Evolutionary conservation across 192 early-diverging fungal species (phyloP).

Genomic region (Bifiguratus adelaidae): DNA sequence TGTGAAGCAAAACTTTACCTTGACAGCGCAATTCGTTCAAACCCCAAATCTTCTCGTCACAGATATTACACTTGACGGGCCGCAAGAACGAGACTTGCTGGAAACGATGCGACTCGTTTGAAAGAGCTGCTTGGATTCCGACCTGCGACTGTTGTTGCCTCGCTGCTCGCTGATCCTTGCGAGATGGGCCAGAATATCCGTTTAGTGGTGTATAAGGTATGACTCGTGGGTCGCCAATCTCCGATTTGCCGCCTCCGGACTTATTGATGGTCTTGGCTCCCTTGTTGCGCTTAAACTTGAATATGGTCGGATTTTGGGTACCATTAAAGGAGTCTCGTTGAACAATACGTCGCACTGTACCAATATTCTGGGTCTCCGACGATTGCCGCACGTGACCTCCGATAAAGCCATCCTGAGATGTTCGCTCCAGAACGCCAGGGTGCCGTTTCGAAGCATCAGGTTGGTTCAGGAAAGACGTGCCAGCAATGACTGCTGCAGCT

Average conservation of each 20-base stretch:
- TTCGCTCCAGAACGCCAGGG: neutral
- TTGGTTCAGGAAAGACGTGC: conserved; percentile 15
- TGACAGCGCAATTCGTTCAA: conserved; percentile 31
- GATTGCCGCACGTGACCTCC: no score
- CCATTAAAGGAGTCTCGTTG: conserved; percentile 23
- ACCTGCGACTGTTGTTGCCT: conserved; percentile 7
- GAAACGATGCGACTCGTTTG: conserved; percentile 22
- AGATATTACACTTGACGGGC: conserved; percentile 35
- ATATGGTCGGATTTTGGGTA: conserved; percentile 31
- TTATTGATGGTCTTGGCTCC: conserved; percentile 24
- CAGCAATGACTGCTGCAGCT: conserved; percentile 22
- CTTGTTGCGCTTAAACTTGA: conserved; percentile 44
- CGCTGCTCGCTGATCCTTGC: neutral
- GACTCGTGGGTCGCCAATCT: no score
- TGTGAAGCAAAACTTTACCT: conserved; percentile 14
- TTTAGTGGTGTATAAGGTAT: neutral
- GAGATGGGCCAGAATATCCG: neutral
- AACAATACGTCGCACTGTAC: conserved; percentile 7
- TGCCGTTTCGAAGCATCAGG: neutral
- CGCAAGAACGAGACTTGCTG: conserved; percentile 25
- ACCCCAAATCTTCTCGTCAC: conserved; percentile 48
- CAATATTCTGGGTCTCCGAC: neutral
- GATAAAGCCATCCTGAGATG: neutral
- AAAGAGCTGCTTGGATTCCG: neutral
- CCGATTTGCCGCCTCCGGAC: conserved; percentile 1